A percentile compares a stretch with the other conserved stretches of the same genome.
These are phyloP conservation scores for Arthrobotrys iridis DNA, from an alignment of 2,329 filamentous ascomycete genomes.

Conservation along the genomic window DNA sequence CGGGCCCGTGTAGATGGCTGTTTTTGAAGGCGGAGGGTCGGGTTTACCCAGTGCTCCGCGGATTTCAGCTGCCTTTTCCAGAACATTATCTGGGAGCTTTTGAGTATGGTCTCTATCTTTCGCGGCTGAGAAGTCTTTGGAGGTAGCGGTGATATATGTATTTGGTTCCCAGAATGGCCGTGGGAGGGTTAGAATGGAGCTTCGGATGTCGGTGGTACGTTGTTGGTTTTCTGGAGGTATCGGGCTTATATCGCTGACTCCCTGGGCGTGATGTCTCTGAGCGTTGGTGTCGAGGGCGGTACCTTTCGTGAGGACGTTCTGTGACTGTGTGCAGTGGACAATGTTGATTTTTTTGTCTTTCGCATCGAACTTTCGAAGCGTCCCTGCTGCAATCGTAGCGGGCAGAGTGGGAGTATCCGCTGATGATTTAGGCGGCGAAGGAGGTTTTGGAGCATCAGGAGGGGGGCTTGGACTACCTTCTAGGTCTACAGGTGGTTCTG, in stretches of 20 bases:
- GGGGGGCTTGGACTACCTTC: not conserved
- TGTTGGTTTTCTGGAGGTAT: not conserved
- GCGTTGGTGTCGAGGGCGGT: not conserved
- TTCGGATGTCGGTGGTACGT: not conserved
- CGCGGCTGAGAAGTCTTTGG: not conserved
- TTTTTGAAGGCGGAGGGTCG: not conserved
- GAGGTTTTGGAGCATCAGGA: not conserved
- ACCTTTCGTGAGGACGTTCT: not conserved
- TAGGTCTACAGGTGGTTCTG: not conserved
- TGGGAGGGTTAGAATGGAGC: not conserved
- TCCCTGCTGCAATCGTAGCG: not conserved
- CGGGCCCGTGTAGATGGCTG: slow-evolving; percentile 5
- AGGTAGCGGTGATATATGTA: slow-evolving; percentile 16
- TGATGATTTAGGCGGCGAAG: not conserved
- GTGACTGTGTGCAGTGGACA: not conserved
- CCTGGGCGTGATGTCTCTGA: not conserved
- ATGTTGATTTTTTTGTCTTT: slow-evolving; percentile 6
- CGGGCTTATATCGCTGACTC: not conserved
- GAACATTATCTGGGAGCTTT: slow-evolving; percentile 18
- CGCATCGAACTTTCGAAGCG: not conserved
- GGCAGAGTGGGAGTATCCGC: not conserved
- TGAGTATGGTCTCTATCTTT: slow-evolving; percentile 1
- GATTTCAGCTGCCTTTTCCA: not conserved
- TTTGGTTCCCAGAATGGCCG: slow-evolving; percentile 47
- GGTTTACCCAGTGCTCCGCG: not conserved